Evolutionary conservation across 805 yeast genomes (phyloP), one percentile per base, ranked within the genome.

Genomic region (Candida palmyrensis): DNA sequence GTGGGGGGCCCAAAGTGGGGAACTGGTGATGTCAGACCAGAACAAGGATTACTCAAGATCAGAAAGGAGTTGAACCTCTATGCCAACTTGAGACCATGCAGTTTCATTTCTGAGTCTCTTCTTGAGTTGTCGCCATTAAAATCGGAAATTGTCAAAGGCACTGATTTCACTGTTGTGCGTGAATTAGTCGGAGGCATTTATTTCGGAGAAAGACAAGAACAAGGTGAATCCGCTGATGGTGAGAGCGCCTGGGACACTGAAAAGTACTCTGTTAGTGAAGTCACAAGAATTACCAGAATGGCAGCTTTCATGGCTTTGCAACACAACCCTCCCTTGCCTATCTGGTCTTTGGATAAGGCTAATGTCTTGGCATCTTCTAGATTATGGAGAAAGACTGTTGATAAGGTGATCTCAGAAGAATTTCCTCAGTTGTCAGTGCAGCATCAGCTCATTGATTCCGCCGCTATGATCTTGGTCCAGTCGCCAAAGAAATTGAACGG

Each of bases 1-100:
- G 98, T 92, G 21, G 98, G 98, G 43, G 98, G 98, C 21, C 98
- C 98, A 41, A 92, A 92, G 66, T 92, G 98, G 98, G 97, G 97
- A 23, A 85, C 97, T 18, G 97, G 97, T 32, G 54, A 73, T 9
- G 97, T 90, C 29, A 80, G 98, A 67, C 98, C 98, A 33, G 98
- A 92, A 61, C 97, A 87, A 65, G 98, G 98, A 39, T 73, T 92
- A 46, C 73, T 92, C 44, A 76, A 89, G 67, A 90, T 92, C 59
- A 79, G 98, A 64, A 92, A 92, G 62, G 97, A 88, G 59, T 75
- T 92, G 55, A 84, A 82, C 58, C 70, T 92, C 46, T 92, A 92
- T 59, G 98, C 98, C 38, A 92, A 92, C 63, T 75, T 92, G 62
- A 82, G 98, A 61, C 98, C 98, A 30, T 90, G 97, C 64, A 84